These are phyloP conservation scores for Yarrowia divulgata DNA, from an alignment of 805 yeast species.

Conservation along the genomic window DNA sequence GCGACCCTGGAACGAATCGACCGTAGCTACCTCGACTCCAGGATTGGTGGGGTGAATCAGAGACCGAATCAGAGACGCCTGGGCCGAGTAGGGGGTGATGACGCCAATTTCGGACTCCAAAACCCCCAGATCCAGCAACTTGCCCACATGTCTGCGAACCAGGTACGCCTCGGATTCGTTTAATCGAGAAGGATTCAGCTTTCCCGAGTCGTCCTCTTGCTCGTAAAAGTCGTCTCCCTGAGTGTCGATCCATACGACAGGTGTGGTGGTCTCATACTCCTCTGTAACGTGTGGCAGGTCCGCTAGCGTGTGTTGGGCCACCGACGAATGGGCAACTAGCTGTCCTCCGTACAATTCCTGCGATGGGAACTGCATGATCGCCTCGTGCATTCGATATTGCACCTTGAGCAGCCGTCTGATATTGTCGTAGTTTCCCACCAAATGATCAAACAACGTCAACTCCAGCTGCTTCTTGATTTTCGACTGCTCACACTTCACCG, in stretches of 20 bases:
- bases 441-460: constrained; percentile 80
- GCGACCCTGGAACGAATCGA: constrained; percentile 96
- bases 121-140: constrained; percentile 63
- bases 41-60: constrained; percentile 53
- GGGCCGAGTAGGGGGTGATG: constrained; percentile 91
- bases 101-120: constrained; percentile 70
- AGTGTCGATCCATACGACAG: constrained; percentile 87
- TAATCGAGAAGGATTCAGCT: constrained; percentile 62
- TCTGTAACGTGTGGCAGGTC: constrained; percentile 62
- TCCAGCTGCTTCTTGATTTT: constrained; percentile 59
- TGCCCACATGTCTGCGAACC: constrained; percentile 63
- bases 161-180: constrained; percentile 79
- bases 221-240: constrained; percentile 88
- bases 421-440: constrained; percentile 56
- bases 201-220: constrained; percentile 50
- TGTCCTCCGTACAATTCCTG: constrained; percentile 65
- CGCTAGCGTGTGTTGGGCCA: constrained; percentile 58
- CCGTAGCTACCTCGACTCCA: constrained; percentile 79
- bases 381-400: constrained; percentile 87
- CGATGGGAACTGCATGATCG: constrained; percentile 82
- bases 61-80: constrained; percentile 67
- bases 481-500: constrained; percentile 63
- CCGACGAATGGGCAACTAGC: constrained; percentile 68
- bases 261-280: constrained; percentile 63
- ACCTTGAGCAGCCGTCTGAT: constrained; percentile 68